Evolutionary conservation across 2,329 filamentous ascomycete genomes (phyloP).

Genomic region (Calonectria ilicicola): DNA sequence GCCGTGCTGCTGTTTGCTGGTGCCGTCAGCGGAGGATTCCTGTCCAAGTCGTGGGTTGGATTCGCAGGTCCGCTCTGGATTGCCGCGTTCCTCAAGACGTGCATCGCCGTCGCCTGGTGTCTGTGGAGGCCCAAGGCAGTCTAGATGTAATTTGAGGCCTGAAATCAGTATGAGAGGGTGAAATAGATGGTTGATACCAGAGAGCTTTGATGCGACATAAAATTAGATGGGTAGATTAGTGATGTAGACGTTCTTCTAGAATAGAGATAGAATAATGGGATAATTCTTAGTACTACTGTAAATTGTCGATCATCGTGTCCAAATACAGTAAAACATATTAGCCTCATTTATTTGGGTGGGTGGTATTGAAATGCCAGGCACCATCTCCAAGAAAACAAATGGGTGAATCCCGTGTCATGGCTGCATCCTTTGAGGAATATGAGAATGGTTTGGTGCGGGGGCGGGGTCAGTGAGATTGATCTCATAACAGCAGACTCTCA

Average conservation of each 20-base stretch:
- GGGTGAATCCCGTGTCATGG: neutral
- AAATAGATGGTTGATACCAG: neutral
- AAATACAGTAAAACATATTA: neutral
- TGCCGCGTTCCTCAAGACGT: constrained; percentile 39
- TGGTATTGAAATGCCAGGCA: constrained; percentile 4
- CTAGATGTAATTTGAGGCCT: neutral
- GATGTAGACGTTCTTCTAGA: neutral
- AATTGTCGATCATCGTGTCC: neutral
- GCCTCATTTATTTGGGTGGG: neutral
- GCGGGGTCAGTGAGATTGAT: neutral
- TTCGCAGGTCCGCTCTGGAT: constrained; percentile 44
- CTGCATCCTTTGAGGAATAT: neutral
- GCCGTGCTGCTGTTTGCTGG: constrained; percentile 38
- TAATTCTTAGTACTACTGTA: neutral
- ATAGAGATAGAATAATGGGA: neutral
- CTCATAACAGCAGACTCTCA: neutral
- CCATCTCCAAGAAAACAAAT: neutral
- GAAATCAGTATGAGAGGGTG: no score
- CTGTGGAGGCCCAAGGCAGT: constrained; percentile 40
- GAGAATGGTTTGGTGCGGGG: neutral
- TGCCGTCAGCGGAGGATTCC: constrained; percentile 39
- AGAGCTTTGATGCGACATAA: neutral
- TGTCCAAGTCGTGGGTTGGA: constrained; percentile 42
- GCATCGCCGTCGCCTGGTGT: constrained; percentile 35
- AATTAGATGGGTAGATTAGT: neutral